Percentiles rank a stretch among this genome's conserved stretches.
Conservation (phyloP, 306 rosid species). For the Pyrus bretschneideri region DNA sequence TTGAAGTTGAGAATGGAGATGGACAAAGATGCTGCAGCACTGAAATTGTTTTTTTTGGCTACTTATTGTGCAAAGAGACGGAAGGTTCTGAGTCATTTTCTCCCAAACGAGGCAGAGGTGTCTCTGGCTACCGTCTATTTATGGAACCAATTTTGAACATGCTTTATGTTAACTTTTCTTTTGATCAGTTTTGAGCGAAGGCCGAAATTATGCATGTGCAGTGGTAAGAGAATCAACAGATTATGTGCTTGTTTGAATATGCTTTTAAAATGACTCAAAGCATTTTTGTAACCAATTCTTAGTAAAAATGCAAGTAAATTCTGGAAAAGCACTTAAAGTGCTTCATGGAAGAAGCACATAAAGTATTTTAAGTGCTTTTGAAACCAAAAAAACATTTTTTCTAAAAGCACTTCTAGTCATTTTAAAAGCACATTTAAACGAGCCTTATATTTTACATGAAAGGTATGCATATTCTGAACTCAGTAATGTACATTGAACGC, state of each 20-base stretch:
- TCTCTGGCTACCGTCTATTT: not conserved
- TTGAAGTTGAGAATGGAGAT: conserved; percentile 8
- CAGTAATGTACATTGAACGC: not conserved
- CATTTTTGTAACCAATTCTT: too few relatives aligned
- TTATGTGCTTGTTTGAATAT: too few relatives aligned
- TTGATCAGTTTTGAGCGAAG: not conserved
- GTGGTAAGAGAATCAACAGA: not conserved
- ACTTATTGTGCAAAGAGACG: conserved; percentile 3
- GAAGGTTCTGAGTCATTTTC: not conserved
- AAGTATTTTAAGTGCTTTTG: too few relatives aligned
- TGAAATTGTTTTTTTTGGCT: not conserved
- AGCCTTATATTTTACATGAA: not conserved
- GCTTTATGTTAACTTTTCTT: not conserved
- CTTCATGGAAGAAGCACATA: too few relatives aligned
- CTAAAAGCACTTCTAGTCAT: too few relatives aligned
- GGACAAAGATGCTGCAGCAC: not conserved
- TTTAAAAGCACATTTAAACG: too few relatives aligned
- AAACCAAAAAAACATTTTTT: too few relatives aligned
- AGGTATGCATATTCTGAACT: not conserved
- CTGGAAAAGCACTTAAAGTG: too few relatives aligned
- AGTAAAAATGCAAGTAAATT: too few relatives aligned
- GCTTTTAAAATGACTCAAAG: too few relatives aligned
- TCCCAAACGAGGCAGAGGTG: not conserved
- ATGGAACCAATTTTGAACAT: not conserved
- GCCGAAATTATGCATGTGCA: not conserved